A percentile compares a stretch with the other conserved stretches of the same genome.
phyloP scores from a whole-genome alignment of 371 early-diverging fungal species.

The Mycotypha africana region DNA sequence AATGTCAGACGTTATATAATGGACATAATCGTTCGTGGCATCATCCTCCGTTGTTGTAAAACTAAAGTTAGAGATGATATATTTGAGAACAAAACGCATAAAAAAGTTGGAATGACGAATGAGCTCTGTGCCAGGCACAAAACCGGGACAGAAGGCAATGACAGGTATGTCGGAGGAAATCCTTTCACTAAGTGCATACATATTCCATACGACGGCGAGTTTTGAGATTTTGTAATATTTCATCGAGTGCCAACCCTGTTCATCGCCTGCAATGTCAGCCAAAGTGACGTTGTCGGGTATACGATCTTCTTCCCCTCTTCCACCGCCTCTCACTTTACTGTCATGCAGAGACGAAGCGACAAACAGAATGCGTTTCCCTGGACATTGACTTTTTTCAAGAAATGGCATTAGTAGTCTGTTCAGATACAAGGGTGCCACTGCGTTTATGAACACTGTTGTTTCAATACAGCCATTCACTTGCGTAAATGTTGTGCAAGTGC shows the following conservation, averaged over 20 bases:
- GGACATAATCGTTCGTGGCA: slow-evolving; percentile 24
- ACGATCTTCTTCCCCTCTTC: not conserved
- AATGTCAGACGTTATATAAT: slow-evolving; percentile 21
- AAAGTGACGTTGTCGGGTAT: slow-evolving; percentile 17
- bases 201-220: slow-evolving; percentile 15
- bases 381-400: slow-evolving; percentile 12
- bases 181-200: slow-evolving; percentile 12
- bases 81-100: slow-evolving; percentile 15
- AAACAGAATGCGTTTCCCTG: slow-evolving; percentile 22
- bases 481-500: slow-evolving; percentile 2
- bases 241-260: slow-evolving; percentile 21
- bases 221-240: slow-evolving; percentile 38
- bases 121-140: slow-evolving; percentile 37
- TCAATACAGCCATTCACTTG: slow-evolving; percentile 15
- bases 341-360: slow-evolving; percentile 34
- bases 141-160: slow-evolving; percentile 32
- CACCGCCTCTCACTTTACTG: slow-evolving; percentile 18
- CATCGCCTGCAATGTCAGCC: slow-evolving; percentile 19
- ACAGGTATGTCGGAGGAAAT: slow-evolving; percentile 9
- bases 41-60: slow-evolving; percentile 27
- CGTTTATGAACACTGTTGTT: slow-evolving; percentile 28
- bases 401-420: slow-evolving; percentile 18
- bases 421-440: slow-evolving; percentile 32
- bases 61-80: slow-evolving; percentile 15
- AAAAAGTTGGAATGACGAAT: slow-evolving; percentile 18